phyloP scores from a whole-genome alignment of 176 grass and related monocot species.

The Avena insularis region DNA sequence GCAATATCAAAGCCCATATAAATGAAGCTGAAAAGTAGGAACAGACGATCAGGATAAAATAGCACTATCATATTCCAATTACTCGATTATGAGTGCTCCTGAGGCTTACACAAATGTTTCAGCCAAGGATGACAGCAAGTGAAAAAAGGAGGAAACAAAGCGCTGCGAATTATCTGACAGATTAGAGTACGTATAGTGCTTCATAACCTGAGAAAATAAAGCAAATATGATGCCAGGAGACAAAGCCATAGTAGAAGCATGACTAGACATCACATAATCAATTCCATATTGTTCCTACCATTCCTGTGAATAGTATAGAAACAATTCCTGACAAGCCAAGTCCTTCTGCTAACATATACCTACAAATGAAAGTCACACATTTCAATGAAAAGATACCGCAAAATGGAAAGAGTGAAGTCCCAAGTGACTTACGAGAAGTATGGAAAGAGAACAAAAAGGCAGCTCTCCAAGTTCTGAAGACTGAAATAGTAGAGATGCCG shows the following conservation, averaged over 20 bases:
- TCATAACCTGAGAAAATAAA: conserved; percentile 83
- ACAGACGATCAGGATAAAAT: conserved; percentile 15
- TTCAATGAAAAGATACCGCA: conserved; percentile 30
- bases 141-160: conserved; percentile 92
- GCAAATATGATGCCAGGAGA: conserved; percentile 37
- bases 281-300: conserved; percentile 66
- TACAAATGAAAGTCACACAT: conserved; percentile 43
- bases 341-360: conserved; percentile 99
- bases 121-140: conserved; percentile 92
- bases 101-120: conserved; percentile 99
- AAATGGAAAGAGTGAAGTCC: conserved; percentile 21
- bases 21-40: conserved; percentile 80
- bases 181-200: conserved; percentile 96
- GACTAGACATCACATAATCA: conserved; percentile 33
- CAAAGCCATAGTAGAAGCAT: conserved; percentile 12
- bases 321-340: conserved; percentile 98
- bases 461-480: conserved; percentile 99
- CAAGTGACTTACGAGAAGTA: conserved; percentile 90
- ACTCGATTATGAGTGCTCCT: not conserved
- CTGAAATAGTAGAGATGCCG: conserved; percentile 56
- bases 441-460: conserved; percentile 98
- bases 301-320: conserved; percentile 97
- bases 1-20: conserved; percentile 99
- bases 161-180: conserved; percentile 95
- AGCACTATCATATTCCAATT: conserved; percentile 11